These are phyloP conservation scores for Sarocladium oryzae DNA, from an alignment of 2,329 filamentous ascomycete species.

Conservation along the genomic window DNA sequence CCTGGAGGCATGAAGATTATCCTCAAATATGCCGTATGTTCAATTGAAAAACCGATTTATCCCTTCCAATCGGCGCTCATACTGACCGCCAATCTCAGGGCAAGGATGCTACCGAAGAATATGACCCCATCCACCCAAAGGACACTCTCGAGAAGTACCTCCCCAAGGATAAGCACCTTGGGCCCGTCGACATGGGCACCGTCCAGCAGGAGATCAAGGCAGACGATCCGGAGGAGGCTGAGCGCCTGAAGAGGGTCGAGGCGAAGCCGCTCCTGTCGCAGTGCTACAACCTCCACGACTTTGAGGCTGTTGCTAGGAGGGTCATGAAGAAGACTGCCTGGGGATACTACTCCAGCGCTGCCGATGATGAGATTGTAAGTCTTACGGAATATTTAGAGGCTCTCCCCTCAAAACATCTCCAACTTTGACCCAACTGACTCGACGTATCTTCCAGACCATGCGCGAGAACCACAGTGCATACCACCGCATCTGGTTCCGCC, in stretches of 20 bases:
- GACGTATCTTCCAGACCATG: no score
- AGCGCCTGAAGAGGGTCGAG: conserved; percentile 65
- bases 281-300: conserved; percentile 92
- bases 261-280: conserved; percentile 75
- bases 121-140: conserved; percentile 80
- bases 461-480: conserved; percentile 93
- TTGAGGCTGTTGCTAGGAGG: conserved; percentile 82
- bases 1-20: conserved; percentile 90
- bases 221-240: conserved; percentile 53
- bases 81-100: conserved; percentile 40
- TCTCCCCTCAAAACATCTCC: no score
- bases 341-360: conserved; percentile 95
- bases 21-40: conserved; percentile 74
- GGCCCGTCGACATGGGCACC: conserved; percentile 81
- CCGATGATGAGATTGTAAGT: conserved; percentile 42
- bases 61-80: background rate
- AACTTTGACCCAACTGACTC: no score
- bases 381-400: no score
- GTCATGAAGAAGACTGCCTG: conserved; percentile 96
- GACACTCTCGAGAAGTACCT: conserved; percentile 85
- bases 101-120: conserved; percentile 89
- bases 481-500: conserved; percentile 96
- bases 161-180: conserved; percentile 77
- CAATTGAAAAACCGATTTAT: background rate
- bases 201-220: conserved; percentile 66